Evolutionary conservation across 257 asterid genomes (phyloP), one percentile per base, ranked within the genome.

Genomic region (Plantago elongata): DNA sequence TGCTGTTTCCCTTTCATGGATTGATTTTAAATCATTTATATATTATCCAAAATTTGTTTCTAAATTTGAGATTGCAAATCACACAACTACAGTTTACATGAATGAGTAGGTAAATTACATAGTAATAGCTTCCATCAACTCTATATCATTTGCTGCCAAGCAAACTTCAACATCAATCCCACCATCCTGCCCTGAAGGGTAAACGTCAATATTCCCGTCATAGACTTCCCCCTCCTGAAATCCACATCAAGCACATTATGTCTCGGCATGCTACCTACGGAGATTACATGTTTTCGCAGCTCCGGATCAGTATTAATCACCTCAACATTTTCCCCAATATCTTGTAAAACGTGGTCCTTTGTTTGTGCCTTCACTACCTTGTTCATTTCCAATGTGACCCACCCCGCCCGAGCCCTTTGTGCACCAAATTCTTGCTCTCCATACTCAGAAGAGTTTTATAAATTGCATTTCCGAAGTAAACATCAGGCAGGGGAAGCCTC

Each of bases 141-240:
- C 75, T 9, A 57, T 38, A 42, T 83, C 83, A 13, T 68, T 55
- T 51, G 29, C 69, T 3, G 70, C 60, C 13, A 83, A 65, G 64
- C 79, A 76, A 67, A 57, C 64, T 60, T 83, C 80, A 0, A 78
- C 60, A 7, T 83, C 90, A 8, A 83, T 62, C 5, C 83, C 81
- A 1, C 79, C 84, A 2, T 67, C 52, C 9, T 61, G 74, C 0
- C 40, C 29, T n/a, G 84, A 73, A 4, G 80, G 77, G 60, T 57
- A 77, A 12, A 67, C 22, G 0, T 76, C 68, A 34, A 84, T 64
- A 14, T 59, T 73, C 22, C 91, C 88, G 11, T 81, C 79, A 17
- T 27, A 0, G 86, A 82, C 59, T 74, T 73, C 1, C 91, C 91
- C 70, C 78, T 71, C 30, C 91, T 84, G 38, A 81, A 79, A 45